Conservation (phyloP, 495 filamentous ascomycete species). For the Penicillium ucsense region DNA sequence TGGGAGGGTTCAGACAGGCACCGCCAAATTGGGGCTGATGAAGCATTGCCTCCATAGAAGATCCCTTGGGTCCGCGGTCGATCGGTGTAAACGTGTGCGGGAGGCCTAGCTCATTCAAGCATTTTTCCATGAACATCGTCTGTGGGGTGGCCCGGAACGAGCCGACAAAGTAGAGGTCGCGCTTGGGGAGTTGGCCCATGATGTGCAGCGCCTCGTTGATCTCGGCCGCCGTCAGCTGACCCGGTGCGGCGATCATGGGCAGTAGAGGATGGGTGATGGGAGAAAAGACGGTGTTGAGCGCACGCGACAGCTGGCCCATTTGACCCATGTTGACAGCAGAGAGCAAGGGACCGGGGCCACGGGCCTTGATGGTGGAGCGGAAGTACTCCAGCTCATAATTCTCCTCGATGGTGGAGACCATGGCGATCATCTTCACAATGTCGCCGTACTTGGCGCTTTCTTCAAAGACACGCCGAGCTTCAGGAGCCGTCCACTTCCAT, state of each 20-base stretch:
- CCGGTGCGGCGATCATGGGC: conserved; percentile 75
- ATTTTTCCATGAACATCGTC: conserved; percentile 79
- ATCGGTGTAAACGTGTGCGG: conserved; percentile 70
- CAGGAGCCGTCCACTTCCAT: conserved; percentile 69
- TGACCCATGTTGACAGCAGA: conserved; percentile 83
- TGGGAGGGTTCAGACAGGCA: conserved; percentile 64
- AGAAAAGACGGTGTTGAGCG: conserved; percentile 73
- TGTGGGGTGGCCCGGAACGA: conserved; percentile 61
- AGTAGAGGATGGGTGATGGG: conserved; percentile 78
- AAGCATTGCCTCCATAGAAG: conserved; percentile 51
- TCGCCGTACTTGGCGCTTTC: conserved; percentile 66
- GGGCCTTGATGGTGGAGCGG: conserved; percentile 63
- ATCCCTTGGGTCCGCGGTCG: conserved; percentile 54
- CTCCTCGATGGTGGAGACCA: conserved; percentile 66
- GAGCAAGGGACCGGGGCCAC: conserved; percentile 54
- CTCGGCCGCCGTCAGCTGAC: conserved; percentile 72
- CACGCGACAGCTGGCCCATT: conserved; percentile 68
- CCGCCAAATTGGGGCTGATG: conserved; percentile 66
- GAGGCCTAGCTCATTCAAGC: conserved; percentile 78
- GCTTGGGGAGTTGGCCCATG: conserved; percentile 71
- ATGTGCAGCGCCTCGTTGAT: conserved; percentile 70
- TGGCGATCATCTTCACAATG: conserved; percentile 81
- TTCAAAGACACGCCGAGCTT: conserved; percentile 57
- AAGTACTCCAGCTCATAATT: conserved; percentile 87
- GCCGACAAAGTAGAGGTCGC: conserved; percentile 69